Conservation (phyloP, 2,329 filamentous ascomycete species). For the Mycocentrospora acerina region DNA sequence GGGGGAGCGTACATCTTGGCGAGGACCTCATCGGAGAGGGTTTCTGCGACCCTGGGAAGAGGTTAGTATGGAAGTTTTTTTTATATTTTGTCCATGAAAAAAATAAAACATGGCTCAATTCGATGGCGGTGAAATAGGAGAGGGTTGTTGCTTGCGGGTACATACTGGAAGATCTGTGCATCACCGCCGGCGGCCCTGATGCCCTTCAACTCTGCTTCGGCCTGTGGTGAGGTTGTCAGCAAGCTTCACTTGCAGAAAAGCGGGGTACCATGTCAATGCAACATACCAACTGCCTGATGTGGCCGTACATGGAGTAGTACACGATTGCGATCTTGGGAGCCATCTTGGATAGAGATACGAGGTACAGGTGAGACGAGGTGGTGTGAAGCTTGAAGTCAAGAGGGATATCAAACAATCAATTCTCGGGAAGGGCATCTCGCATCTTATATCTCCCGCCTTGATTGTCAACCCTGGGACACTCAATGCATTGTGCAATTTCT, state of each 20-base stretch:
- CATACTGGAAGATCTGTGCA: constrained; percentile 79
- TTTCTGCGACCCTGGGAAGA: constrained; percentile 70
- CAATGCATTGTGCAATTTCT: too few species aligned
- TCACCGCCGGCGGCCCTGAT: constrained; percentile 83
- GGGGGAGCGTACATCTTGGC: constrained; percentile 86
- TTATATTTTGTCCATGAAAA: too few species aligned
- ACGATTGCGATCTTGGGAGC: constrained; percentile 91
- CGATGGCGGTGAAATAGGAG: too few species aligned
- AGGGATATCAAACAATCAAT: constrained; percentile 4
- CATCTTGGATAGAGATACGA: constrained; percentile 55
- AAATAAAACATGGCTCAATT: too few species aligned
- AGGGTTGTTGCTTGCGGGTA: constrained; percentile 9
- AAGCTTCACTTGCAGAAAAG: background rate
- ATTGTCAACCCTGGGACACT: too few species aligned
- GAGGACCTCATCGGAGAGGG: constrained; percentile 79
- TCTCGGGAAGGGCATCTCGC: constrained; percentile 4
- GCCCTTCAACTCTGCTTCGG: constrained; percentile 87
- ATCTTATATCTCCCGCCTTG: too few species aligned
- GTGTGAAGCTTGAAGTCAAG: background rate
- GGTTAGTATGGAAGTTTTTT: constrained; percentile 7
- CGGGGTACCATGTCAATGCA: background rate
- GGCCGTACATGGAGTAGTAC: constrained; percentile 54
- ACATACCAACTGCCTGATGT: constrained; percentile 37
- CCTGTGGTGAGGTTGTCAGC: constrained; percentile 53
- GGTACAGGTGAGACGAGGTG: constrained; percentile 10